Evolutionary conservation across 2,329 filamentous ascomycete genomes (phyloP).

Genomic region (Ambrosiella beaveri): DNA sequence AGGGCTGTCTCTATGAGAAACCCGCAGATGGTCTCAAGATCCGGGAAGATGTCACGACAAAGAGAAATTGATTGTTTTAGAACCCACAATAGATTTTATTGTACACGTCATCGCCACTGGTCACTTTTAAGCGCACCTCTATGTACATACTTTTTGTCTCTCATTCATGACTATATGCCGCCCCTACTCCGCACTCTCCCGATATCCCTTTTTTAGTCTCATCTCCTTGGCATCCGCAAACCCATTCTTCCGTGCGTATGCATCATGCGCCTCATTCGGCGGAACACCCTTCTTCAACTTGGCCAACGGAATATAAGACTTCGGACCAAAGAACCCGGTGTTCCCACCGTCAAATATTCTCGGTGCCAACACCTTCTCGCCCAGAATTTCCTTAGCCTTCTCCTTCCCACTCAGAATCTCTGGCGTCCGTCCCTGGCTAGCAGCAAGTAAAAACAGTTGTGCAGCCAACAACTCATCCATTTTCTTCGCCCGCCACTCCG

Average conservation of each 20-base stretch:
- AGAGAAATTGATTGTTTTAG: neutral
- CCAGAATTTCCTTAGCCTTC: slow-evolving; percentile 8
- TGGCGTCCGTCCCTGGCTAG: slow-evolving; percentile 21
- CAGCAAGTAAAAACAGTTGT: slow-evolving; percentile 49
- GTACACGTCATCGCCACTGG: neutral
- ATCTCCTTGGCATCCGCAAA: slow-evolving; percentile 35
- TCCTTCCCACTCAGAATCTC: slow-evolving; percentile 1
- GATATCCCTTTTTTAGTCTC: slow-evolving; percentile 20
- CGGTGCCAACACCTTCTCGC: slow-evolving; percentile 2
- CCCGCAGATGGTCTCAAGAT: slow-evolving; percentile 7
- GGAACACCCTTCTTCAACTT: slow-evolving; percentile 31
- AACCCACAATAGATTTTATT: neutral
- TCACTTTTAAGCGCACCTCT: neutral
- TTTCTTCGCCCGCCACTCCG: slow-evolving; percentile 65
- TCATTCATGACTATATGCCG: slow-evolving; percentile 12
- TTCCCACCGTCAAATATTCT: slow-evolving; percentile 40
- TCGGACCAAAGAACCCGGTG: slow-evolving; percentile 23
- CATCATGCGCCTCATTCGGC: slow-evolving; percentile 40
- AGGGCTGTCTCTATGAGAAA: slow-evolving; percentile 57
- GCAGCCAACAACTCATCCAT: slow-evolving; percentile 77
- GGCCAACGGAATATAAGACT: slow-evolving; percentile 36
- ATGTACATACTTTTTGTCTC: neutral
- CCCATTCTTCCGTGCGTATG: slow-evolving; percentile 44
- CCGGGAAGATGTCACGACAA: neutral
- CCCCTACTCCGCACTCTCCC: slow-evolving; percentile 15